Conservation (phyloP, 805 yeast species). For the Ogataea trehalophila region DNA sequence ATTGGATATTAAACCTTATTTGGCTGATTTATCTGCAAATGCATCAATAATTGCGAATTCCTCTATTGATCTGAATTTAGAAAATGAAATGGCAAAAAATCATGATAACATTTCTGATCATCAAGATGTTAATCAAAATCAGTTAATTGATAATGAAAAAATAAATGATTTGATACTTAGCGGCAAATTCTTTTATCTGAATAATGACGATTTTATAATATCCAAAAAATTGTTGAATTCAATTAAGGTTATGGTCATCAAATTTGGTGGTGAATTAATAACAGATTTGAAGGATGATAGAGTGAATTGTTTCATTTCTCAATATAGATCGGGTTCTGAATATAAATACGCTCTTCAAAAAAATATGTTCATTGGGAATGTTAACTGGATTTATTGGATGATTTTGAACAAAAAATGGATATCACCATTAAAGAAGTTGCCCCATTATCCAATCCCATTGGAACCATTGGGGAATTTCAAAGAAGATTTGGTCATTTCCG, state of each 20-base stretch:
- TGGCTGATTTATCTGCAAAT: slow-evolving; percentile 31
- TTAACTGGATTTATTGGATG: slow-evolving; percentile 74
- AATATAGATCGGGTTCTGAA: slow-evolving; percentile 52
- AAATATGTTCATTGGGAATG: slow-evolving; percentile 51
- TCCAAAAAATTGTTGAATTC: no score
- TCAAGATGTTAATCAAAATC: neutral
- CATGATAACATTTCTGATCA: slow-evolving; percentile 1
- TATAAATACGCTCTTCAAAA: slow-evolving; percentile 42
- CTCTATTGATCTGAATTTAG: slow-evolving; percentile 3
- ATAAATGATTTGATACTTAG: no score
- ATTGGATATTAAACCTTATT: slow-evolving; percentile 50
- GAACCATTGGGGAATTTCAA: slow-evolving; percentile 39
- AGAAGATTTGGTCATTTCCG: slow-evolving; percentile 54
- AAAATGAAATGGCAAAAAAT: slow-evolving; percentile 5
- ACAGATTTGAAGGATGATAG: slow-evolving; percentile 2
- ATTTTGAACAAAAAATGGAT: slow-evolving; percentile 50
- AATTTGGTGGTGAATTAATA: slow-evolving; percentile 49
- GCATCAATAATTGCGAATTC: slow-evolving; percentile 7
- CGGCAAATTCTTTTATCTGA: no score
- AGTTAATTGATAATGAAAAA: no score
- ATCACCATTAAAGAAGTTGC: slow-evolving; percentile 45
- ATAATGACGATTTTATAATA: no score
- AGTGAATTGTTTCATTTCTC: slow-evolving; percentile 56
- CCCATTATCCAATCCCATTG: slow-evolving; percentile 65
- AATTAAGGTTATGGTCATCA: slow-evolving; percentile 31